Percentiles rank a stretch among this genome's conserved stretches.
Conservation (phyloP, 1,284 basidiomycete species). For the Fomitopsis betulina region DNA sequence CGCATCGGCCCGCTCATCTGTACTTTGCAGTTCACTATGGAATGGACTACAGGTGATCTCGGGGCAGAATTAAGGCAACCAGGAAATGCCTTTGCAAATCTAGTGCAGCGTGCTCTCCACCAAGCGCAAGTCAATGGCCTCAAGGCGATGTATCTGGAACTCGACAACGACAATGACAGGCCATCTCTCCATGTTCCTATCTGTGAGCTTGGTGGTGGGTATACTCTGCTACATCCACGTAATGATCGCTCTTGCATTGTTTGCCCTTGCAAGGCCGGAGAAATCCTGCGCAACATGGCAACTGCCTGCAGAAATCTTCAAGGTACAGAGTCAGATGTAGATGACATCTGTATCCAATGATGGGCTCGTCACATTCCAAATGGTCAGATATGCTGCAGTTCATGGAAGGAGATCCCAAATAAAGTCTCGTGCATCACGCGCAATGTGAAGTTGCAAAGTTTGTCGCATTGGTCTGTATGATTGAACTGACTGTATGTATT, state of each 20-base stretch:
- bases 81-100: conserved; percentile 17
- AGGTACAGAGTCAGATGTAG: neutral
- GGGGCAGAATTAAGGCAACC: conserved; percentile 18
- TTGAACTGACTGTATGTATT: neutral
- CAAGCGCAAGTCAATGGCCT: conserved; percentile 17
- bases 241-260: neutral
- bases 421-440: neutral
- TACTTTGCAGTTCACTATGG: conserved; percentile 20
- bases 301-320: neutral
- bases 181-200: conserved; percentile 2
- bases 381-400: conserved; percentile 10
- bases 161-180: neutral
- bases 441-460: conserved; percentile 3
- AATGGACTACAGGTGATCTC: conserved; percentile 24
- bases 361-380: conserved; percentile 6
- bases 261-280: neutral
- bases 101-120: conserved; percentile 12
- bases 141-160: conserved; percentile 14
- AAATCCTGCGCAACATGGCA: neutral
- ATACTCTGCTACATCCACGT: neutral
- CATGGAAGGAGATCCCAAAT: conserved; percentile 14
- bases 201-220: conserved; percentile 10
- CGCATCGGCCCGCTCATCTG: conserved; percentile 14
- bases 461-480: neutral
- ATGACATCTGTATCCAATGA: neutral